phyloP scores from a whole-genome alignment of 169 alveolate species.

The Cryptosporidium viatorum region DNA sequence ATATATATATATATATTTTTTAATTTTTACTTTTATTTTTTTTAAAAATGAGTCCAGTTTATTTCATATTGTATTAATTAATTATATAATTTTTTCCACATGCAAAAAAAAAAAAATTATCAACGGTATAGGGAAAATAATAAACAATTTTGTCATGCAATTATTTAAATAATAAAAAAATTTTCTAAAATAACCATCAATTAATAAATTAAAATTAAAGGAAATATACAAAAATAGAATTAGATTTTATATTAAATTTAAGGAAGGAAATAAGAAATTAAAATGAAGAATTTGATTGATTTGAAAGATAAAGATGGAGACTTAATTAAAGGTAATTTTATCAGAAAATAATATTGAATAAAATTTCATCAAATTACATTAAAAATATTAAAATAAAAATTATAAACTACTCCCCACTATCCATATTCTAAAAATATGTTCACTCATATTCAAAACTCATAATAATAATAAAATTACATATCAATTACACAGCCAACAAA shows the following conservation, averaged over 20 bases:
- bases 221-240: background rate
- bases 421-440: background rate
- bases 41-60: background rate
- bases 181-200: background rate
- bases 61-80: background rate
- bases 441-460: background rate
- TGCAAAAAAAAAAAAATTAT: slow-evolving; percentile 1
- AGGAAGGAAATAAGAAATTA: background rate
- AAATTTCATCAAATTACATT: background rate
- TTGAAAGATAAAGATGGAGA: slow-evolving; percentile 29
- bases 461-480: background rate
- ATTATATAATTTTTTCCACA: slow-evolving; percentile 9
- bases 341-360: background rate
- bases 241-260: too few species aligned
- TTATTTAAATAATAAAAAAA: background rate
- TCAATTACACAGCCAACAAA: slow-evolving; percentile 10
- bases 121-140: background rate
- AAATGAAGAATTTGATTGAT: slow-evolving; percentile 33
- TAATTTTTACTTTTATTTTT: background rate
- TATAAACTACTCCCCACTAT: too few species aligned
- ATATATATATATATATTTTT: too few species aligned
- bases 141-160: background rate
- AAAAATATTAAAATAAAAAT: background rate
- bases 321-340: slow-evolving; percentile 2
- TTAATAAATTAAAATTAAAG: too few species aligned